phyloP scores from a whole-genome alignment of 768 basidiomycete genomes.

The Agrocybe chaxingu region DNA sequence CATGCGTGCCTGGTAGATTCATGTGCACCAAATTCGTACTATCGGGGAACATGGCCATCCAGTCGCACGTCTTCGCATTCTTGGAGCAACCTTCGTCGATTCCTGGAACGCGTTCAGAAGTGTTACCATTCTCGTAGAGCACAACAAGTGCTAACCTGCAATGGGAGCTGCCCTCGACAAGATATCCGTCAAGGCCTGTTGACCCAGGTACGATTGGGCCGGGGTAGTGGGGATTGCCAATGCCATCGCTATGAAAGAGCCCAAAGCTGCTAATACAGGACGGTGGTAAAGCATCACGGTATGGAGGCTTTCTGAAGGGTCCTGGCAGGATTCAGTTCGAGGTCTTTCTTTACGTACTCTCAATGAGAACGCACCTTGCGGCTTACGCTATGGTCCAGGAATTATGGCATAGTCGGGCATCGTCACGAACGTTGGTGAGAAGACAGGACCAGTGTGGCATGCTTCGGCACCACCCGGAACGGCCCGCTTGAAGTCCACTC shows the following conservation, averaged over 20 bases:
- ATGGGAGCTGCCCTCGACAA: conserved; percentile 21
- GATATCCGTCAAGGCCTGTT: conserved; percentile 21
- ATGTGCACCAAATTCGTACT: conserved; percentile 40
- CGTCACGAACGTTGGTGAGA: conserved; percentile 2
- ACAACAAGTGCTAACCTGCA: conserved; percentile 11
- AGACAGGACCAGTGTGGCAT: no score
- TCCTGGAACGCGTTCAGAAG: conserved; percentile 19
- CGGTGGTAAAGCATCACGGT: neutral
- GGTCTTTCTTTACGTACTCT: no score
- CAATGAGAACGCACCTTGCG: no score
- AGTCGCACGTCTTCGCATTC: conserved; percentile 33
- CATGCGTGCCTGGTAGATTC: conserved; percentile 54
- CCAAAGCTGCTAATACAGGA: neutral
- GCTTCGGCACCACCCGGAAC: no score
- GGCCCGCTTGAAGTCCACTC: no score
- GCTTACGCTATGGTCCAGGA: no score
- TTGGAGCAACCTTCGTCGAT: conserved; percentile 18
- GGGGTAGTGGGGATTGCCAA: no score
- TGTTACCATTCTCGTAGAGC: neutral
- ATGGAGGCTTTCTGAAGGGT: no score
- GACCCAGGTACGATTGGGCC: conserved; percentile 13
- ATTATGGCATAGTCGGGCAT: neutral
- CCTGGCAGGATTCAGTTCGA: no score
- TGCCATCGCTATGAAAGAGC: neutral
- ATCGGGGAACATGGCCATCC: conserved; percentile 45